Conservation (phyloP, 169 alveolate genomes). For the Plasmodium falciparum region DNA sequence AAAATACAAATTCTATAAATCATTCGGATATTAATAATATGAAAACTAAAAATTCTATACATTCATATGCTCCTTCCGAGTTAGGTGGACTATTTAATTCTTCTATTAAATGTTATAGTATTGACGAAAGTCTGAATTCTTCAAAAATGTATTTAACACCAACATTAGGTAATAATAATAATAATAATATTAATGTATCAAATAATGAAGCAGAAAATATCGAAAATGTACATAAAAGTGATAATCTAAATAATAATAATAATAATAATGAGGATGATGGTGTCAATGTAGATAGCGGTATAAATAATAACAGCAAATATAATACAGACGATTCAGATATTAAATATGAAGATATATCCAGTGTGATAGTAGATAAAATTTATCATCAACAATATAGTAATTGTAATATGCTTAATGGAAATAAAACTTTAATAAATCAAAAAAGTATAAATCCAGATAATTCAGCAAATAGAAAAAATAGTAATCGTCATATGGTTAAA, state of each 20-base stretch:
- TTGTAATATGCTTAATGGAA: conserved; percentile 12
- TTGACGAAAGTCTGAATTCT: background rate
- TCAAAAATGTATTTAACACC: background rate
- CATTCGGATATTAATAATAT: background rate
- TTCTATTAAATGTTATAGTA: conserved; percentile 5
- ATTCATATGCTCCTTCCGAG: conserved; percentile 8
- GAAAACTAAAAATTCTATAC: conserved; percentile 14
- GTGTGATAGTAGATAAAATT: conserved; percentile 23
- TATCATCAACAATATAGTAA: conserved; percentile 39
- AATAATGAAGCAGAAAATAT: background rate
- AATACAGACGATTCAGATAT: background rate
- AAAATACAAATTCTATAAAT: conserved; percentile 5
- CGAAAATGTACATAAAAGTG: too few relatives aligned
- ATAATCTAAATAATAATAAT: background rate
- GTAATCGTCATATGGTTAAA: conserved; percentile 79
- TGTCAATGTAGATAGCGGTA: background rate
- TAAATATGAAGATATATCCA: background rate
- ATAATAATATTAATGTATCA: background rate
- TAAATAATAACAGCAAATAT: background rate
- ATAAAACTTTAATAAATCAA: conserved; percentile 1
- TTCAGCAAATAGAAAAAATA: conserved; percentile 20
- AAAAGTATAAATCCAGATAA: background rate
- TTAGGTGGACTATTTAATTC: conserved; percentile 6
- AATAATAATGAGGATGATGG: background rate
- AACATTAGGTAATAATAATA: background rate